Evolutionary conservation across 2,329 filamentous ascomycete species (phyloP).

Genomic region (Diaporthe citrichinensis): DNA sequence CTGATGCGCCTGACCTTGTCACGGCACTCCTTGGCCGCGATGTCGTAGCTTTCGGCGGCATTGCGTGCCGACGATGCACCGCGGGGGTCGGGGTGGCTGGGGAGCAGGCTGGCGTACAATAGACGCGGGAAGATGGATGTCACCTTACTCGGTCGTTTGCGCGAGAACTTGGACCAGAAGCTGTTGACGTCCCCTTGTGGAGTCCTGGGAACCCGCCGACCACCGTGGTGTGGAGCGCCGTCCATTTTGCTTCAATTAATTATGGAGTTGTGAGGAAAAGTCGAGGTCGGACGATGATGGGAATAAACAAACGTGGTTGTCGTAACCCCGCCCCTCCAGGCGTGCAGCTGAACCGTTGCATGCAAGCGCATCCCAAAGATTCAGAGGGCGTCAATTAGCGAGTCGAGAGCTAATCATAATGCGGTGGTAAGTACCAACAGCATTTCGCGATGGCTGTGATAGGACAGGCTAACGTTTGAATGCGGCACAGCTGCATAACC

Average conservation of each 20-base stretch:
- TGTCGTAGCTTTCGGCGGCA: constrained; percentile 58
- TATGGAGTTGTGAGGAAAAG: not conserved
- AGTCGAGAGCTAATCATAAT: not conserved
- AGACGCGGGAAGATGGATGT: constrained; percentile 60
- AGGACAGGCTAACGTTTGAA: not conserved
- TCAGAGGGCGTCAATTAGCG: not conserved
- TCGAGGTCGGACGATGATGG: not conserved
- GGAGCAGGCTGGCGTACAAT: constrained; percentile 54
- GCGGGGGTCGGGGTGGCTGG: constrained; percentile 44
- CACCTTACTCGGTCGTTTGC: constrained; percentile 57
- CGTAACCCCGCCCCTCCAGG: not conserved
- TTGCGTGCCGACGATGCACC: constrained; percentile 53
- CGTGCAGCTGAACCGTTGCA: not conserved
- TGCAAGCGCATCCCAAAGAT: not conserved
- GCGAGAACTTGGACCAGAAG: constrained; percentile 60
- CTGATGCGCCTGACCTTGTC: constrained; percentile 57
- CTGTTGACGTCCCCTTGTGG: constrained; percentile 58
- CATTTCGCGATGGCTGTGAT: not conserved
- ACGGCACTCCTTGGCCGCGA: constrained; percentile 56
- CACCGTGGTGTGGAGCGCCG: not conserved
- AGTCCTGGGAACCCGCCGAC: constrained; percentile 43
- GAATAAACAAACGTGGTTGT: not conserved
- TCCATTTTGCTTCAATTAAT: not conserved
- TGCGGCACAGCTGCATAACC: constrained; percentile 15
- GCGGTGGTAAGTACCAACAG: not conserved